Evolutionary conservation across 345 rosid genomes (phyloP).

Genomic region (Hibiscus trionum): DNA sequence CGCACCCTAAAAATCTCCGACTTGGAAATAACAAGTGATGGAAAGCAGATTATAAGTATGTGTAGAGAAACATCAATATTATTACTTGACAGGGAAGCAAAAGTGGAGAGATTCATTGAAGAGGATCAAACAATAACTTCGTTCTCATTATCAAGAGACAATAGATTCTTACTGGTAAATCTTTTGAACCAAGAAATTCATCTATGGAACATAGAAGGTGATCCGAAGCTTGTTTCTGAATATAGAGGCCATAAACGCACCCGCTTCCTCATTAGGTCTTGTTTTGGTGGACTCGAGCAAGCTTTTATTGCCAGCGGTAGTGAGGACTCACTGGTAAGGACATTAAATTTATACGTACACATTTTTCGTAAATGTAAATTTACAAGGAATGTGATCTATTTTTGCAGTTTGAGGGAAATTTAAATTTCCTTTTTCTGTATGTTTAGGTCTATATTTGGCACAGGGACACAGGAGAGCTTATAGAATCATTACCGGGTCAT

Average conservation of each 20-base stretch:
- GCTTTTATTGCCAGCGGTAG: constrained; percentile 69
- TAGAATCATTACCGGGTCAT: constrained; percentile 50
- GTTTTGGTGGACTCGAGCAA: constrained; percentile 64
- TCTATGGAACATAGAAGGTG: constrained; percentile 48
- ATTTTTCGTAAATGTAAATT: not conserved
- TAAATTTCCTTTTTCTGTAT: not conserved
- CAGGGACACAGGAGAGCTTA: constrained; percentile 36
- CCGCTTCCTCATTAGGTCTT: constrained; percentile 58
- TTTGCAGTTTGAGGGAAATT: not conserved
- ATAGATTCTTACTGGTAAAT: constrained; percentile 47
- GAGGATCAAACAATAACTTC: constrained; percentile 52
- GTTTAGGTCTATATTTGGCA: constrained; percentile 65
- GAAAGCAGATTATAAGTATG: constrained; percentile 44
- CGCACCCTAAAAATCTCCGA: constrained; percentile 43
- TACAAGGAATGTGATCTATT: not conserved
- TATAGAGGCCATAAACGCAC: constrained; percentile 52
- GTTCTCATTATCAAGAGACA: constrained; percentile 51
- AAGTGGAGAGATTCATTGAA: constrained; percentile 38
- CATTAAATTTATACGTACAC: not conserved
- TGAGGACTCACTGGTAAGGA: constrained; percentile 63
- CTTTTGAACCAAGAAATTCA: constrained; percentile 59
- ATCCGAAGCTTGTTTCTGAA: constrained; percentile 38
- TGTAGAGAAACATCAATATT: constrained; percentile 41
- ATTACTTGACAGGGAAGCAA: constrained; percentile 41
- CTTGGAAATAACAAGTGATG: constrained; percentile 44